These are phyloP conservation scores for Mucor circinelloides DNA, from an alignment of 371 early-diverging fungal species.

Conservation along the genomic window DNA sequence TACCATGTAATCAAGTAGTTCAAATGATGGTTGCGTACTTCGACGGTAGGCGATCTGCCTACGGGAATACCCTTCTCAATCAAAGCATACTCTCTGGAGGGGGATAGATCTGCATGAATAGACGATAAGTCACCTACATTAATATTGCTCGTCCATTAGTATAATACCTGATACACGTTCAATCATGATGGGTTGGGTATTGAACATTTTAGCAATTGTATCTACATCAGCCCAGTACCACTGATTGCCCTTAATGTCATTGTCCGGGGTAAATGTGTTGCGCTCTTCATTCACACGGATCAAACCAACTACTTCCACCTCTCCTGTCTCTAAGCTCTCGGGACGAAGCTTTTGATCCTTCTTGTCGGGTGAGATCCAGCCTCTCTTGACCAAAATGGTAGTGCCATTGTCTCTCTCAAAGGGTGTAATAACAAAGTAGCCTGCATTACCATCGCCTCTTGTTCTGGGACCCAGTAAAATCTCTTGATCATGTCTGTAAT, in stretches of 20 bases:
- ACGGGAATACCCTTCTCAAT: slow-evolving; percentile 73
- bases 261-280: slow-evolving; percentile 71
- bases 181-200: slow-evolving; percentile 72
- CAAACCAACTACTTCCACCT: slow-evolving; percentile 65
- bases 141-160: too few relatives aligned
- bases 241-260: slow-evolving; percentile 64
- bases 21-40: slow-evolving; percentile 83
- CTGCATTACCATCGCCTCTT: slow-evolving; percentile 72
- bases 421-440: slow-evolving; percentile 87
- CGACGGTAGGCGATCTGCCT: slow-evolving; percentile 70
- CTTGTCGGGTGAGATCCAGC: slow-evolving; percentile 84
- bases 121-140: not conserved
- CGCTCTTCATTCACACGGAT: slow-evolving; percentile 64
- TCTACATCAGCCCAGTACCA: slow-evolving; percentile 88
- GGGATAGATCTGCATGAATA: slow-evolving; percentile 31
- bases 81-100: slow-evolving; percentile 45
- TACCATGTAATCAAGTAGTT: slow-evolving; percentile 92
- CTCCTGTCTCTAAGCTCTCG: slow-evolving; percentile 57
- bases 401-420: slow-evolving; percentile 76
- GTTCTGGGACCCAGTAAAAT: slow-evolving; percentile 82
- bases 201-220: slow-evolving; percentile 69
- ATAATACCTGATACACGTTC: slow-evolving; percentile 69
- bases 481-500: slow-evolving; percentile 74
- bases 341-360: slow-evolving; percentile 59
- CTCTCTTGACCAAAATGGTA: slow-evolving; percentile 81